phyloP scores from a whole-genome alignment of 176 grass and related monocot genomes.

The Thalia dealbata region DNA sequence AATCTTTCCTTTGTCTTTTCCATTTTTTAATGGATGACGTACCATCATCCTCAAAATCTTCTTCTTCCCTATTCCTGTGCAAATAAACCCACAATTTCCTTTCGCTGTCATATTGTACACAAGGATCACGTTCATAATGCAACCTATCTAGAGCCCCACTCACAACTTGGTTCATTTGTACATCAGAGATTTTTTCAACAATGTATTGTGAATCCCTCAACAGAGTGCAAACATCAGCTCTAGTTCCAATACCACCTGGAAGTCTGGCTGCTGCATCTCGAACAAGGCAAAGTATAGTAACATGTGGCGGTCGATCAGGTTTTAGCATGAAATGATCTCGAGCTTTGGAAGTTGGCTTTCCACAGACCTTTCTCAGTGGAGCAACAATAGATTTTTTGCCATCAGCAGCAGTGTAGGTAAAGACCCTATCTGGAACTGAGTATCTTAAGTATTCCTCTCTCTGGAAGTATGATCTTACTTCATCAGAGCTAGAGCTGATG shows the following conservation, averaged over 20 bases:
- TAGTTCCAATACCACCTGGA: constrained; percentile 84
- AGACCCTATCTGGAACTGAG: constrained; percentile 95
- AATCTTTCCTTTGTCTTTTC: constrained; percentile 89
- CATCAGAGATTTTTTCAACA: constrained; percentile 66
- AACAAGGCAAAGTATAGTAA: constrained; percentile 95
- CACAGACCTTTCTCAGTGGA: constrained; percentile 84
- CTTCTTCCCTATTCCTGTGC: constrained; percentile 93
- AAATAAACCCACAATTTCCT: constrained; percentile 98
- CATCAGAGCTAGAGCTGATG: constrained; percentile 73
- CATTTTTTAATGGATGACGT: constrained; percentile 97
- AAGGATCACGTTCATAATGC: constrained; percentile 97
- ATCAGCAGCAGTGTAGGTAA: constrained; percentile 92
- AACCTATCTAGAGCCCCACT: constrained; percentile 89
- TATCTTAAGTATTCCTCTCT: constrained; percentile 88
- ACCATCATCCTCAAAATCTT: constrained; percentile 99
- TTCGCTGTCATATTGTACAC: constrained; percentile 90
- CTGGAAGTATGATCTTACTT: constrained; percentile 76
- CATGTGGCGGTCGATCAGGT: constrained; percentile 86
- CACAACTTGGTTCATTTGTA: constrained; percentile 87
- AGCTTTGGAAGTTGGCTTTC: constrained; percentile 95
- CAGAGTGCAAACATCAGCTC: constrained; percentile 93
- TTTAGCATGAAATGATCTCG: constrained; percentile 97
- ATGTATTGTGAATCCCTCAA: constrained; percentile 94
- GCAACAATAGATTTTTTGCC: constrained; percentile 95
- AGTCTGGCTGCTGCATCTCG: constrained; percentile 90